Conservation (phyloP, 495 filamentous ascomycete genomes). For the Xylaria intraflava region DNA sequence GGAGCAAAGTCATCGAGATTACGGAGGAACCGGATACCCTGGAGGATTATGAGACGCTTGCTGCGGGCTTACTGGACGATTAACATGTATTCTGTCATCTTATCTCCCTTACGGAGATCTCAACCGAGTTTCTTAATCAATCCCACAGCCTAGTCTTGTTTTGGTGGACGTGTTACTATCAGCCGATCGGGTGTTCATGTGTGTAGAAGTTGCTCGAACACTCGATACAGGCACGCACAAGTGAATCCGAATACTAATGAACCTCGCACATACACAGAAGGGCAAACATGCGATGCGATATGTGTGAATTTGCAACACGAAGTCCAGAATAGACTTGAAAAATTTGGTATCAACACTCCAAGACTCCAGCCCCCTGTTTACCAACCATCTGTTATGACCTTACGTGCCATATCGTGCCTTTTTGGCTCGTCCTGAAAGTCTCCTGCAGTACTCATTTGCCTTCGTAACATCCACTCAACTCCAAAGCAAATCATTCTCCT, state of each 20-base stretch:
- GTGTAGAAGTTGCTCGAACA: no score
- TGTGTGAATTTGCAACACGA: slow-evolving; percentile 8
- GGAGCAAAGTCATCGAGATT: slow-evolving; percentile 46
- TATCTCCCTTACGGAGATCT: background rate
- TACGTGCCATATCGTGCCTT: background rate
- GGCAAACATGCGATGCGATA: slow-evolving; percentile 5
- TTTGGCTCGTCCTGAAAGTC: background rate
- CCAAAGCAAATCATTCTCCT: background rate
- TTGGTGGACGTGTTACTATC: no score
- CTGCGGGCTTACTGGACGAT: slow-evolving; percentile 68
- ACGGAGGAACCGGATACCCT: slow-evolving; percentile 69
- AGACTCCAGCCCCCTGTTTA: slow-evolving; percentile 5
- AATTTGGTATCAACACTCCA: slow-evolving; percentile 8
- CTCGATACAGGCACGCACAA: background rate
- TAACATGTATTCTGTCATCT: background rate
- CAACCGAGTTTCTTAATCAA: background rate
- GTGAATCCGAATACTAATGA: background rate
- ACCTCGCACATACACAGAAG: slow-evolving; percentile 11
- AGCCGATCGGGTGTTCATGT: no score
- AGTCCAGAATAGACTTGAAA: slow-evolving; percentile 1
- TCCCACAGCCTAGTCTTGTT: background rate
- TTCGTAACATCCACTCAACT: background rate
- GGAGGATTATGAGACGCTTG: slow-evolving; percentile 84
- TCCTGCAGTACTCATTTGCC: background rate
- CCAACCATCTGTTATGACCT: background rate